Evolutionary conservation across 768 basidiomycete species (phyloP), one percentile per base, ranked within the genome.

Genomic region (Pisolithus sp.): DNA sequence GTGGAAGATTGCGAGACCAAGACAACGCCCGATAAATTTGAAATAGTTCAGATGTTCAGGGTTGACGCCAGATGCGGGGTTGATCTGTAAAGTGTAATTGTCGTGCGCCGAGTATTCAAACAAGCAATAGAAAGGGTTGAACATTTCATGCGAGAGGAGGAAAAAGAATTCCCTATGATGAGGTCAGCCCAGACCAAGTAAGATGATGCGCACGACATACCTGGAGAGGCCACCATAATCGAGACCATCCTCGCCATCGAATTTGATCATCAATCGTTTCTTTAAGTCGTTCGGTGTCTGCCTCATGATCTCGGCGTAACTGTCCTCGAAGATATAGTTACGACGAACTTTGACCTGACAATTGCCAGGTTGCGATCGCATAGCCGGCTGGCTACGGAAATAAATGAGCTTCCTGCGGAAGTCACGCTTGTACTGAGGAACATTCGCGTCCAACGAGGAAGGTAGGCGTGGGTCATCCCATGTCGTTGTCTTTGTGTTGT

Each of bases 101-200:
- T 98, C 96, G 73, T 97, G 95, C 18, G 96, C 96, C 2, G 96
- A 98, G 71, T 99, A 99, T 73, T 99, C 96, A 72, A 99, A 99
- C 10, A 99, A 77, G 69, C 96, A 98, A 73, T 99, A 98, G 80
- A 99, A 98, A 21, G 96, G 96, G 71, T 98, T 96, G 78, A 99
- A 98, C 96, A 99, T 98, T 72, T 98, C 96, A 68, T 99, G 96
- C 31, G 95, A 98, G 45, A 99, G 80, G 52, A 99, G 75, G 88
- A 98, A 99, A 80, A 99, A 99, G 78, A 98, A 99, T 73, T 99
- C 96, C 76, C 94, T 95, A 70, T 41, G 53, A 21, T 18, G 54
- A 40, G 30, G 41, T 62, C 51, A 64, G 50, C 44, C 7, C 40
- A 30, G 40, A 15, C 40, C 30, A 21, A 49, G 39, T n/a, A 5